phyloP scores from a whole-genome alignment of 805 yeast species.

The Wickerhamiella azymoides region DNA sequence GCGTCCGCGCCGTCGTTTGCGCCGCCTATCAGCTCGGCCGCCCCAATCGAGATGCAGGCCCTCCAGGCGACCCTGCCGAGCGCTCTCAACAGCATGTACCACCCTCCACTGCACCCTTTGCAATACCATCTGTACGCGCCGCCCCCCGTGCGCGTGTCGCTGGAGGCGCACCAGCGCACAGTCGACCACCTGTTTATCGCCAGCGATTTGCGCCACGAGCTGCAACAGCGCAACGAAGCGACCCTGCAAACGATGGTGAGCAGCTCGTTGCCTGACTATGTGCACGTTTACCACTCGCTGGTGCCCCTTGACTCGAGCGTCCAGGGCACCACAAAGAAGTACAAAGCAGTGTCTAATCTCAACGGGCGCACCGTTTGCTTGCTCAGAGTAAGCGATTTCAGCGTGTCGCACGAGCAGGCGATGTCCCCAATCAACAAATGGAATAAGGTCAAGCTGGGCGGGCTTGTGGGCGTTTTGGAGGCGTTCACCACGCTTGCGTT shows the following conservation, averaged over 20 bases:
- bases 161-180: constrained; percentile 58
- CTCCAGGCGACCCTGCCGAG: background rate
- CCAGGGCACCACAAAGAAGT: constrained; percentile 35
- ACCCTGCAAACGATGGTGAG: constrained; percentile 53
- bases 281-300: constrained; percentile 72
- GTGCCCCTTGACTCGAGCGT: constrained; percentile 55
- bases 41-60: background rate
- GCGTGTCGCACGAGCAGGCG: constrained; percentile 41
- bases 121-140: constrained; percentile 88
- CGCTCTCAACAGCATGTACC: constrained; percentile 13
- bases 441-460: constrained; percentile 42
- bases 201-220: constrained; percentile 51
- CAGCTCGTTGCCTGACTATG: constrained; percentile 53
- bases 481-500: constrained; percentile 80
- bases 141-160: constrained; percentile 46
- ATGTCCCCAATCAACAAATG: constrained; percentile 52
- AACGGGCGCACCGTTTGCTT: constrained; percentile 71
- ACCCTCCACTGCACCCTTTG: constrained; percentile 26
- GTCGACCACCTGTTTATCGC: constrained; percentile 60
- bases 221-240: constrained; percentile 67
- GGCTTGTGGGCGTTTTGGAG: constrained; percentile 55
- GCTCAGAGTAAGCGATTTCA: constrained; percentile 53
- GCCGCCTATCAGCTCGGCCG: constrained; percentile 2
- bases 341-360: constrained; percentile 63
- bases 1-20: constrained; percentile 4